These are phyloP conservation scores for Yamadazyma sp. DNA, from an alignment of 1,139 yeast genomes.

Conservation along the genomic window DNA sequence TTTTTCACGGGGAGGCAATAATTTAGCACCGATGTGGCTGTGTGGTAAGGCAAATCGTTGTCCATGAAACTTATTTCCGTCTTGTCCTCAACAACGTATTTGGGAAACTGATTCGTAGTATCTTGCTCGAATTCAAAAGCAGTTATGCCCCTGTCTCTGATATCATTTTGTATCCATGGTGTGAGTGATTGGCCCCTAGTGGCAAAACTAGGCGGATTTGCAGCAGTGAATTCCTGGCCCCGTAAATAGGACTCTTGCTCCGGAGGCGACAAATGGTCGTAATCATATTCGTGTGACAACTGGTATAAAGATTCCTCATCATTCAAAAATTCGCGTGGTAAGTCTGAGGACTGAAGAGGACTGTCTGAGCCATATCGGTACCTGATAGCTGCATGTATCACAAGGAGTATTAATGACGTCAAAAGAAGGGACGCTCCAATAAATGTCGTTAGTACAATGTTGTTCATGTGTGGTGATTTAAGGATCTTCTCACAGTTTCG, in stretches of 20 bases:
- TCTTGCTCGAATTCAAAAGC: conserved; percentile 47
- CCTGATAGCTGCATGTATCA: not conserved
- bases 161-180: conserved; percentile 28
- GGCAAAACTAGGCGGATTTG: conserved; percentile 34
- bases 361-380: not conserved
- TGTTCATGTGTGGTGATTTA: not conserved
- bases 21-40: conserved; percentile 53
- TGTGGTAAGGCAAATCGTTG: conserved; percentile 43
- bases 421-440: conserved; percentile 3
- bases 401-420: not conserved
- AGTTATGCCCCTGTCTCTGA: conserved; percentile 40
- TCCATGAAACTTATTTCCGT: conserved; percentile 58
- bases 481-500: not conserved
- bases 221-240: conserved; percentile 35
- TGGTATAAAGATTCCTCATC: conserved; percentile 41
- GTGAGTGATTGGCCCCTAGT: conserved; percentile 36
- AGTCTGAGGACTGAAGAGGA: conserved; percentile 14
- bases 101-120: conserved; percentile 24
- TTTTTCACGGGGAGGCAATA: conserved; percentile 62
- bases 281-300: conserved; percentile 40
- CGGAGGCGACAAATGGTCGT: conserved; percentile 40
- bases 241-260: conserved; percentile 38
- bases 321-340: conserved; percentile 42
- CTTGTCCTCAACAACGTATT: conserved; percentile 57
- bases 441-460: conserved; percentile 17